Conservation (phyloP, 2,329 filamentous ascomycete genomes). For the Coccinonectria pachysandricola region DNA sequence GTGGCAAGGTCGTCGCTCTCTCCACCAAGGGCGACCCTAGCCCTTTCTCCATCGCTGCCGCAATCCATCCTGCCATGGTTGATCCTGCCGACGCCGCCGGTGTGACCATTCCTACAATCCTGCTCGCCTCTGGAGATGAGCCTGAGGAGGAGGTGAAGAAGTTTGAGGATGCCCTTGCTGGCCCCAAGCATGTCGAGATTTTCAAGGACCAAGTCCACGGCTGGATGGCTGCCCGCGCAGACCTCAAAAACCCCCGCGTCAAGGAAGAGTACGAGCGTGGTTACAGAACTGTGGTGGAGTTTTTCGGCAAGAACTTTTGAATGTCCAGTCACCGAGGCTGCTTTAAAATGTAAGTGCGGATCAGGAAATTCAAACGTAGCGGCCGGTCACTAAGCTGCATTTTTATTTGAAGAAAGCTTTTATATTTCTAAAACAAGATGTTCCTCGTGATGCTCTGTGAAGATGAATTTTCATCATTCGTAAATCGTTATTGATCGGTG, state of each 20-base stretch:
- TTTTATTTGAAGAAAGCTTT: too few relatives aligned
- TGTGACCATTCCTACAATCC: conserved; percentile 49
- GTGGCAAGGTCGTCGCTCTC: conserved; percentile 54
- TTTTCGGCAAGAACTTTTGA: conserved; percentile 45
- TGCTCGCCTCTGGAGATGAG: conserved; percentile 60
- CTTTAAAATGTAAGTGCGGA: not conserved
- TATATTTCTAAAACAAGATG: too few relatives aligned
- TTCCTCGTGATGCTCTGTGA: too few relatives aligned
- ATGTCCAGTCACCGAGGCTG: too few relatives aligned
- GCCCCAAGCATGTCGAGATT: conserved; percentile 52
- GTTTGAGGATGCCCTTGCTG: conserved; percentile 43
- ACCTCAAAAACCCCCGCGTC: conserved; percentile 46
- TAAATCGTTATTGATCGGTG: too few relatives aligned
- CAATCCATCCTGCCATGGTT: conserved; percentile 53
- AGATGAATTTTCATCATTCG: too few relatives aligned
- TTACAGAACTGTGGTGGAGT: conserved; percentile 48
- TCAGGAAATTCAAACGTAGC: not conserved
- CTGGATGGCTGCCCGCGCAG: conserved; percentile 60
- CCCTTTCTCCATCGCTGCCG: conserved; percentile 44
- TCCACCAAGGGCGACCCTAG: conserved; percentile 38
- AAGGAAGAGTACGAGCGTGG: conserved; percentile 53
- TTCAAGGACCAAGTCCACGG: conserved; percentile 60
- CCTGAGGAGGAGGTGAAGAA: conserved; percentile 41
- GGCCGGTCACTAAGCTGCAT: too few relatives aligned
- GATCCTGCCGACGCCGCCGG: conserved; percentile 49